Conservation (phyloP, 176 grass and related monocot genomes). For the Metroxylon sagu region DNA sequence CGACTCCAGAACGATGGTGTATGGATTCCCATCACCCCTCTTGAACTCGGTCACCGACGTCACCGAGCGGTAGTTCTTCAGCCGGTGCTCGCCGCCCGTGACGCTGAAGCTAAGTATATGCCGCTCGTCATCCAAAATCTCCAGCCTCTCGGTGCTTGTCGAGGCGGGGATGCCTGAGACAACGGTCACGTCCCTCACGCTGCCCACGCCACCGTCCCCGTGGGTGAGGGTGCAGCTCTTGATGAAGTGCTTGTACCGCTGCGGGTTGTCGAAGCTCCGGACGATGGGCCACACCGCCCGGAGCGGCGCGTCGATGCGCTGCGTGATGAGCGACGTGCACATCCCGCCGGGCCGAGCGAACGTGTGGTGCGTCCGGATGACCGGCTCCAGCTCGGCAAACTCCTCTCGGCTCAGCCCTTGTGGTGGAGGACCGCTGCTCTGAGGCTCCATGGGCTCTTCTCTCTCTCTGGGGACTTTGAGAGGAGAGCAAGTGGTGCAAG, state of each 20-base stretch:
- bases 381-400: slow-evolving; percentile 6
- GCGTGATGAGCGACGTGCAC: slow-evolving; percentile 80
- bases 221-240: slow-evolving; percentile 41
- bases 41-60: slow-evolving; percentile 86
- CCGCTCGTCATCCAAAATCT: slow-evolving; percentile 84
- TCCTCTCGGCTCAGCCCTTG: slow-evolving; percentile 20
- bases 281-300: slow-evolving; percentile 70
- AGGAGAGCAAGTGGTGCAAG: too few species aligned
- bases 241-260: slow-evolving; percentile 99
- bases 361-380: slow-evolving; percentile 50
- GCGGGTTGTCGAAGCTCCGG: slow-evolving; percentile 53
- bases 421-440: not conserved
- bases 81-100: slow-evolving; percentile 83
- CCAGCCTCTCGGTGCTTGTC: slow-evolving; percentile 83
- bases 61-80: slow-evolving; percentile 90
- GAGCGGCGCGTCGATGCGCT: slow-evolving; percentile 70
- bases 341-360: slow-evolving; percentile 30
- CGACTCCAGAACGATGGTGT: slow-evolving; percentile 78
- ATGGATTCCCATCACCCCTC: not conserved
- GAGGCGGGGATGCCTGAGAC: slow-evolving; percentile 80
- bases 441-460: slow-evolving; percentile 14
- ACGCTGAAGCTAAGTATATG: slow-evolving; percentile 93
- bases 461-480: too few species aligned
- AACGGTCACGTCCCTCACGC: slow-evolving; percentile 81
- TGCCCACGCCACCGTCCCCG: slow-evolving; percentile 78